Percentiles rank a stretch among this genome's conserved stretches.
Conservation (phyloP, 768 basidiomycete genomes). For the Guyanaporus albipodus region DNA sequence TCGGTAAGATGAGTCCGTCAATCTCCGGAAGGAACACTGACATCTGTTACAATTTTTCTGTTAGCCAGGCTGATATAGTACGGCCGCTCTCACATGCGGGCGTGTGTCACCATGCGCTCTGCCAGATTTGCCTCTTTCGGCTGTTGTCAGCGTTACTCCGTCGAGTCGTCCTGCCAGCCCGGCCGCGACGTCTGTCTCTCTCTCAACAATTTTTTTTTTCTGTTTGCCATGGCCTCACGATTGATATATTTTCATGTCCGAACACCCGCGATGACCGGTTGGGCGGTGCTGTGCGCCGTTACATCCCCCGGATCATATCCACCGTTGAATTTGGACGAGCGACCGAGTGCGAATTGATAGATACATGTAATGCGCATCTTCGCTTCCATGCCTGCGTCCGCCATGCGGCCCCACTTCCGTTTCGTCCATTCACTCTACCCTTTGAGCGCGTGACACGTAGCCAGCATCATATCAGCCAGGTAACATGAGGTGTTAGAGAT, state of each 20-base stretch:
- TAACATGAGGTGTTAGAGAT: slow-evolving; percentile 32
- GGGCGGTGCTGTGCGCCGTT: slow-evolving; percentile 20
- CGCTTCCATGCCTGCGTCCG: slow-evolving; percentile 23
- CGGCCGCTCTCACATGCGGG: slow-evolving; percentile 17
- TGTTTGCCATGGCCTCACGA: neutral
- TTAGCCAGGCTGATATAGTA: slow-evolving; percentile 13
- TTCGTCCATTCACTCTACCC: slow-evolving; percentile 21
- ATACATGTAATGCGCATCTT: slow-evolving; percentile 18
- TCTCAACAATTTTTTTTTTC: slow-evolving; percentile 22
- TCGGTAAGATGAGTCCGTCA: slow-evolving; percentile 29
- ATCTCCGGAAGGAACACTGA: slow-evolving; percentile 27
- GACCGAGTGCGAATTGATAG: slow-evolving; percentile 8
- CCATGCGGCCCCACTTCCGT: slow-evolving; percentile 25
- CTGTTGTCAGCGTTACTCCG: neutral
- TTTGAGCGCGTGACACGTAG: slow-evolving; percentile 27
- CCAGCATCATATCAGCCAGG: slow-evolving; percentile 27
- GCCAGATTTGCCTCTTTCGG: slow-evolving; percentile 16
- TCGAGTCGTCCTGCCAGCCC: slow-evolving; percentile 1
- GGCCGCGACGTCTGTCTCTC: too few relatives aligned
- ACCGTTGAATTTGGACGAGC: slow-evolving; percentile 9
- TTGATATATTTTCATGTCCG: slow-evolving; percentile 32
- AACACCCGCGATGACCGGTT: slow-evolving; percentile 29
- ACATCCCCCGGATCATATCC: slow-evolving; percentile 30
- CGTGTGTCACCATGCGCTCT: slow-evolving; percentile 7
- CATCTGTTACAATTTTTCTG: slow-evolving; percentile 11